Conservation (phyloP, 2,329 filamentous ascomycete genomes). For the Sporothrix brasiliensis region DNA sequence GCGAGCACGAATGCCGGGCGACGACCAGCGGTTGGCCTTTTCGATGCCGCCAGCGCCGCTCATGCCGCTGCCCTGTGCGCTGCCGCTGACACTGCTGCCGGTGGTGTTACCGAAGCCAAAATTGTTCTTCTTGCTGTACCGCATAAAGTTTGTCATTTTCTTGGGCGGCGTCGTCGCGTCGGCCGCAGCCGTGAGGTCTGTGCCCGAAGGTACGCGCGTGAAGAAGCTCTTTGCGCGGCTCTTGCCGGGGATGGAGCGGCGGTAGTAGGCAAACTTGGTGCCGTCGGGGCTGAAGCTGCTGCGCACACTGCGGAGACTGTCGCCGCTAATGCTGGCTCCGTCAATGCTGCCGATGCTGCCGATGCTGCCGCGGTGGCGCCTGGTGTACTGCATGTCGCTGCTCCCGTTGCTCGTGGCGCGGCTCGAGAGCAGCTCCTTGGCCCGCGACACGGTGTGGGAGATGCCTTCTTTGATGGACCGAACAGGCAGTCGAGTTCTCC, state of each 20-base stretch:
- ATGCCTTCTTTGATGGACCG: conserved; percentile 28
- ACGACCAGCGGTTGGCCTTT: not conserved
- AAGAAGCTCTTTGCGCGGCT: conserved; percentile 33
- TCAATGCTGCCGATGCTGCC: not conserved
- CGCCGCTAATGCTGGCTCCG: conserved; percentile 10
- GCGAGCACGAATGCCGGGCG: not conserved
- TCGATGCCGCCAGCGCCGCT: not conserved
- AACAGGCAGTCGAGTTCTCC: not conserved
- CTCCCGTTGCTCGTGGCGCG: not conserved
- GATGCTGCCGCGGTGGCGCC: not conserved
- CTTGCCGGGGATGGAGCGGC: conserved; percentile 54
- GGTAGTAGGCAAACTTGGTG: conserved; percentile 32
- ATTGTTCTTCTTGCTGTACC: conserved; percentile 25
- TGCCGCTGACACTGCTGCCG: conserved; percentile 4
- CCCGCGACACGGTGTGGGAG: conserved; percentile 29
- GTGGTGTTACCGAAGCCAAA: not conserved
- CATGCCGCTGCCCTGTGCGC: not conserved
- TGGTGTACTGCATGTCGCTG: not conserved
- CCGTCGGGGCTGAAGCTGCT: conserved; percentile 25
- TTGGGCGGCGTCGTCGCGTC: conserved; percentile 7
- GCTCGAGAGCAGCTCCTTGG: conserved; percentile 31
- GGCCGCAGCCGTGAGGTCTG: not conserved
- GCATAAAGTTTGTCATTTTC: conserved; percentile 35
- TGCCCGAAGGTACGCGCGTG: conserved; percentile 31
- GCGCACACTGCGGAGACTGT: conserved; percentile 28